Evolutionary conservation across 305 asterid species (phyloP).

Genomic region (Plantago coronopus): DNA sequence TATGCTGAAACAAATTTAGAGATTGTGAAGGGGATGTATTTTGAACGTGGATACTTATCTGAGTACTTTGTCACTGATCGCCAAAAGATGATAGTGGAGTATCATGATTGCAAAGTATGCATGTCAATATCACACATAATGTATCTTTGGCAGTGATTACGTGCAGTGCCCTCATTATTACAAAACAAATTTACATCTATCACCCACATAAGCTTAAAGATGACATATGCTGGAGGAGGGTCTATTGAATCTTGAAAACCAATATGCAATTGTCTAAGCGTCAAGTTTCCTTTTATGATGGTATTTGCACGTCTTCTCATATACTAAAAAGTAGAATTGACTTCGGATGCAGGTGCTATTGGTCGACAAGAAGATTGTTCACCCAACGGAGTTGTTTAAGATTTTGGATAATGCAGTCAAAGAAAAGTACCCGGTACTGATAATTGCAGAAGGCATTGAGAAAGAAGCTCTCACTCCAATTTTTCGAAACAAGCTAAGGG

Average conservation of each 20-base stretch:
- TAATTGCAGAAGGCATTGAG: constrained; percentile 69
- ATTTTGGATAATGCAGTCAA: constrained; percentile 71
- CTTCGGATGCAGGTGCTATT: constrained; percentile 58
- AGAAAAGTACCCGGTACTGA: constrained; percentile 67
- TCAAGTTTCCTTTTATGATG: background rate
- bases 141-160: too few species aligned
- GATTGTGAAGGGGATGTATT: constrained; percentile 80
- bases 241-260: too few species aligned
- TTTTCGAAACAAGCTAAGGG: constrained; percentile 69
- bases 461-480: constrained; percentile 74
- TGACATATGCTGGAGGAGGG: too few species aligned
- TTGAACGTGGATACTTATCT: constrained; percentile 77
- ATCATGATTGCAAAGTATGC: constrained; percentile 74
- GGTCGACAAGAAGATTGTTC: constrained; percentile 68
- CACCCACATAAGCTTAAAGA: too few species aligned
- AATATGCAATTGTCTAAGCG: too few species aligned
- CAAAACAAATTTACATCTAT: too few species aligned
- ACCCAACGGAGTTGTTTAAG: constrained; percentile 66
- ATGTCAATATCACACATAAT: background rate
- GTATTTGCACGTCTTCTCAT: constrained; percentile 12
- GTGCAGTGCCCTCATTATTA: too few species aligned
- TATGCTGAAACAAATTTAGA: constrained; percentile 47
- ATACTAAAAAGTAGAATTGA: constrained; percentile 16
- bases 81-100: constrained; percentile 57
- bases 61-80: constrained; percentile 78